Percentiles rank a stretch among this genome's conserved stretches.
These are phyloP conservation scores for Hemileccinum rubropunctum DNA, from an alignment of 768 basidiomycete species.

Conservation along the genomic window DNA sequence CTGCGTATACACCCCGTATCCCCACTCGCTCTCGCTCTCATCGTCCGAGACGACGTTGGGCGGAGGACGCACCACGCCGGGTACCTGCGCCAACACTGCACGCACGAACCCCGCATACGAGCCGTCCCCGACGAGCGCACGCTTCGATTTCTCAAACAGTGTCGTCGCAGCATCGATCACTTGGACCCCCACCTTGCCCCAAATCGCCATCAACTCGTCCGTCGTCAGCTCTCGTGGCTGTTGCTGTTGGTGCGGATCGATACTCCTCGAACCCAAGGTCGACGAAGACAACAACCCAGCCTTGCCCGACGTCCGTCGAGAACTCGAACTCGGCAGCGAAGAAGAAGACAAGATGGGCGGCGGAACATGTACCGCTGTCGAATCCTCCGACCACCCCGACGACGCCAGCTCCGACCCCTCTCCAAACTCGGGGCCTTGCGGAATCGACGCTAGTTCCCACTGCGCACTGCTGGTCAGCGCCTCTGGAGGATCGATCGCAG, in stretches of 20 bases:
- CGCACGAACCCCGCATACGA: constrained; percentile 76
- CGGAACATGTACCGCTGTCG: constrained; percentile 34
- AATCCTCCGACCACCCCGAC: constrained; percentile 63
- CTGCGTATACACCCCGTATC: constrained; percentile 76
- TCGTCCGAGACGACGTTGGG: neutral
- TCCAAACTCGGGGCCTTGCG: constrained; percentile 51
- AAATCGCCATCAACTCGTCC: constrained; percentile 69
- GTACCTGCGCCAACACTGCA: constrained; percentile 63
- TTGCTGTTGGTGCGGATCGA: constrained; percentile 24
- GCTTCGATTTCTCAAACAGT: constrained; percentile 75
- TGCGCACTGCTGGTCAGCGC: constrained; percentile 43
- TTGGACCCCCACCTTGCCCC: constrained; percentile 72
- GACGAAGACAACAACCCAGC: constrained; percentile 10
- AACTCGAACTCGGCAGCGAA: constrained; percentile 8
- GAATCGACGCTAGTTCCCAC: constrained; percentile 67
- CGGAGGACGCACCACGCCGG: constrained; percentile 46
- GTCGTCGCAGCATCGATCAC: constrained; percentile 67
- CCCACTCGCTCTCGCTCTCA: constrained; percentile 41
- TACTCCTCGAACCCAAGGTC: constrained; percentile 2
- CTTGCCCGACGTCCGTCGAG: constrained; percentile 10
- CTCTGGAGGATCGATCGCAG: constrained; percentile 31
- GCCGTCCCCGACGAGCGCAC: constrained; percentile 78
- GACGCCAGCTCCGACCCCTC: constrained; percentile 45
- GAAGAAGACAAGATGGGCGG: constrained; percentile 12
- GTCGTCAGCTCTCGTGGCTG: constrained; percentile 39